Base-by-base conservation (phyloP, 768 basidiomycete species). In the Russula virescens region DNA sequence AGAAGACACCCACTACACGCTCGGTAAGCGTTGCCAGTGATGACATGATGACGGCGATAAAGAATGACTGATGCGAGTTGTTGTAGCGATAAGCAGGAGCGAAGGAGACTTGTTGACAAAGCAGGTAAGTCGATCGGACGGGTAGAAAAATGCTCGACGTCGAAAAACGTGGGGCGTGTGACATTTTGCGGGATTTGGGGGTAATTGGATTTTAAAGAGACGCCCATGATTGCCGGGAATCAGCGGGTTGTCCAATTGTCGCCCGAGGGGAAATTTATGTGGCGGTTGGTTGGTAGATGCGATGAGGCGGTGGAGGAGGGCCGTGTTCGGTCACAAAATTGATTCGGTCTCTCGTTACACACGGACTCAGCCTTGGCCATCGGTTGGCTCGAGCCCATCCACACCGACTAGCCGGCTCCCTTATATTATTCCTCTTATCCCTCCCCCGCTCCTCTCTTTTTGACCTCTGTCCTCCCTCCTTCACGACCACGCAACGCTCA, bases 161-260 rank as follows among this genome's bases (percentile, higher is more conserved):
- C 69, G 76, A 68, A 70, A 75, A 77, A 76, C 75, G 76, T 76
- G 75, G 76, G 70, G 70, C 75, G 75, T 76, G 75, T 68, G 75
- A 77, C 71, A 61, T 18, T 50, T 53, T 21, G 43, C 49, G 25
- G 45, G 34, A 66, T 21, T n/a, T 23, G 57, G 63, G 50, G 23
- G 21, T 59, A 59, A 63, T 63, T 63, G 51, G 51, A 58, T 52
- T 56, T 49, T 45, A 53, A 31, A 18, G 23, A 53, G 50, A 25
- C 51, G 59, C 59, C 59, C 43, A 62, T 52, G 61, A 51, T 64
- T 47, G 48, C 62, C 62, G 62, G 62, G 52, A 18, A 59, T 63
- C 62, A 58, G 62, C 62, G 61, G 50, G 26, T 10, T 26, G 16
- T 21, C 21, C 31, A 31, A 47, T 35, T n/a, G 58, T 61, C 53